Percentiles rank a stretch among this genome's conserved stretches.
These are phyloP conservation scores for Endotrypanum monterogeii DNA, from an alignment of 208 protist species.

Conservation along the genomic window DNA sequence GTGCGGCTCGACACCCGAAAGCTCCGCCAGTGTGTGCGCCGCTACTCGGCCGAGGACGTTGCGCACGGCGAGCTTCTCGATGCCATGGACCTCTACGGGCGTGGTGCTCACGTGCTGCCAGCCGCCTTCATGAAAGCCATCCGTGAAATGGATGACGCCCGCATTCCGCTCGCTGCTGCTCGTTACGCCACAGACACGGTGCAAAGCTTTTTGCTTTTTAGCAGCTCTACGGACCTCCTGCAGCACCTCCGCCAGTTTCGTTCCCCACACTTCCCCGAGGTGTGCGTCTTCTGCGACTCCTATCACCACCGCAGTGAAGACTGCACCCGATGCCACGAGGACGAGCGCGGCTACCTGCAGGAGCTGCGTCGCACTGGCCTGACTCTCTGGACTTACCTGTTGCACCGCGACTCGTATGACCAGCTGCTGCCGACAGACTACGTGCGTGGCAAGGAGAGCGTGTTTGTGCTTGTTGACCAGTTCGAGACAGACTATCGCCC, in stretches of 20 bases:
- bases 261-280: constrained; percentile 72
- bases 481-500: constrained; percentile 79
- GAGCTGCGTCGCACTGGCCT: constrained; percentile 69
- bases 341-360: constrained; percentile 67
- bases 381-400: constrained; percentile 76
- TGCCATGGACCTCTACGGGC: constrained; percentile 51
- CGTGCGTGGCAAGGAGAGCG: constrained; percentile 48
- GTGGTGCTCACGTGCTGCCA: constrained; percentile 43
- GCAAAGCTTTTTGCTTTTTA: constrained; percentile 75
- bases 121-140: constrained; percentile 61
- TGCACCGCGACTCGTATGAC: constrained; percentile 60
- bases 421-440: constrained; percentile 72
- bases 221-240: constrained; percentile 74
- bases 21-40: constrained; percentile 39
- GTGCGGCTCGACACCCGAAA: constrained; percentile 58
- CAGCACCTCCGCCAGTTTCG: constrained; percentile 66
- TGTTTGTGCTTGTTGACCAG: constrained; percentile 56
- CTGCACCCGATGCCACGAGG: constrained; percentile 48
- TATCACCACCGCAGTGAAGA: constrained; percentile 71
- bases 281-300: constrained; percentile 86
- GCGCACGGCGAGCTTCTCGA: constrained; percentile 46
- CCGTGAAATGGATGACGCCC: constrained; percentile 67
- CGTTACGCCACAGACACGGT: constrained; percentile 88
- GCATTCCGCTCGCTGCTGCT: constrained; percentile 75
- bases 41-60: constrained; percentile 37